Evolutionary conservation across 2,329 filamentous ascomycete genomes (phyloP).

Genomic region (Exophiala dermatitidis): DNA sequence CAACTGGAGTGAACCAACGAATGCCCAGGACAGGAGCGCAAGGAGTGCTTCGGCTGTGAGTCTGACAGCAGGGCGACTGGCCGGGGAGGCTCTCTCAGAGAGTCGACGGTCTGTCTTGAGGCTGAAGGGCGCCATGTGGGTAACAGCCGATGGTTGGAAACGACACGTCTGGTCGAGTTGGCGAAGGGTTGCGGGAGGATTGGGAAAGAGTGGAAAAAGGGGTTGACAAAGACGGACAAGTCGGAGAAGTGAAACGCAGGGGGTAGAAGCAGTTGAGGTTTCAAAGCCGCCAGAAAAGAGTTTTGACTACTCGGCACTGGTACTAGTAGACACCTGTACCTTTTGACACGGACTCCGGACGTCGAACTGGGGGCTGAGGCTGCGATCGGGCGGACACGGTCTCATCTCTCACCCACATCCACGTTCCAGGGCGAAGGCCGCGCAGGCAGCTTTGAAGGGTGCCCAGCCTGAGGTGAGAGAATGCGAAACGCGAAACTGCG

Average conservation of each 20-base stretch:
- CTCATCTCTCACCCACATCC: no score
- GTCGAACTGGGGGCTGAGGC: no score
- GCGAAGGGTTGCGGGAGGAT: slow-evolving; percentile 1
- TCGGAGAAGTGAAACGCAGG: slow-evolving; percentile 14
- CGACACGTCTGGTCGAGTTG: slow-evolving; percentile 7
- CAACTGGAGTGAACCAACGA: slow-evolving; percentile 6
- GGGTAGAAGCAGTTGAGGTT: slow-evolving; percentile 9
- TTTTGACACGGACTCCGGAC: no score
- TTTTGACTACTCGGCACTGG: not conserved
- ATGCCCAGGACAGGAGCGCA: slow-evolving; percentile 11
- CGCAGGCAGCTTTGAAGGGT: no score
- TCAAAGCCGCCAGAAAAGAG: slow-evolving; percentile 8
- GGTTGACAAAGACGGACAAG: not conserved
- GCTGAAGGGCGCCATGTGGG: slow-evolving; percentile 12
- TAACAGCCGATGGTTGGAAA: not conserved
- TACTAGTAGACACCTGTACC: not conserved
- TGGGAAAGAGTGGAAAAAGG: slow-evolving; percentile 9
- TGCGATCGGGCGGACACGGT: no score
- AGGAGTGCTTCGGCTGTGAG: not conserved
- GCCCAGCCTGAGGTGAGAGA: no score
- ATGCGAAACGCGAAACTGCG: no score
- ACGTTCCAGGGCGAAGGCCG: no score
- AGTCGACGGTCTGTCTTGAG: slow-evolving; percentile 3
- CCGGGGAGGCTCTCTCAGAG: slow-evolving; percentile 10
- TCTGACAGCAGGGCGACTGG: slow-evolving; percentile 14